Evolutionary conservation across 2,329 filamentous ascomycete genomes (phyloP).

Genomic region (Ophiocordyceps camponoti-rufipedis): DNA sequence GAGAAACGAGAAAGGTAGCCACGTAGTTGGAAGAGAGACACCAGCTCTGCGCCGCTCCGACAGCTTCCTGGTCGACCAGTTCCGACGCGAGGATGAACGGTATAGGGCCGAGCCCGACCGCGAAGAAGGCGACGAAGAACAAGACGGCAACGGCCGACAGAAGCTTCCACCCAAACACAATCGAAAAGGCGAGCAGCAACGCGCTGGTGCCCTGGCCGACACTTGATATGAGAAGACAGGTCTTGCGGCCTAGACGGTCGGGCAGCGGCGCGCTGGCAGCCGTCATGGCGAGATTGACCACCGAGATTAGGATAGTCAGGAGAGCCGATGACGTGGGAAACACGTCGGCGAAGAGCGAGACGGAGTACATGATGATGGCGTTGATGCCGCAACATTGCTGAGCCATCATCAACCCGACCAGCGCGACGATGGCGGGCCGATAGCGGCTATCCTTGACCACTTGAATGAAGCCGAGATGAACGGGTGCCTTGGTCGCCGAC

Average conservation of each 20-base stretch:
- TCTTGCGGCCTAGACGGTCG: constrained; percentile 76
- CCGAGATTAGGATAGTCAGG: constrained; percentile 73
- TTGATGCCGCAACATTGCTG: constrained; percentile 93
- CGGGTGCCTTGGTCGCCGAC: constrained; percentile 4
- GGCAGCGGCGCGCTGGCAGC: constrained; percentile 65
- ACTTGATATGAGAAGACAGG: constrained; percentile 67
- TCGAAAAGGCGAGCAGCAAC: constrained; percentile 61
- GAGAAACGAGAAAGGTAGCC: constrained; percentile 79
- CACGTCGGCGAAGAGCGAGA: constrained; percentile 66
- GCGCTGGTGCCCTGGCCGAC: constrained; percentile 69
- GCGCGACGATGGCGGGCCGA: constrained; percentile 59
- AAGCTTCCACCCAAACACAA: constrained; percentile 51
- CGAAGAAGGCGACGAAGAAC: constrained; percentile 77
- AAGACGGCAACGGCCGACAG: constrained; percentile 69
- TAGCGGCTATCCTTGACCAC: constrained; percentile 51
- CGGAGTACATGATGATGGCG: constrained; percentile 96
- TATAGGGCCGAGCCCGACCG: constrained; percentile 77
- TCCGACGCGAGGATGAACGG: constrained; percentile 90
- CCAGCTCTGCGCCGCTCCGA: constrained; percentile 82
- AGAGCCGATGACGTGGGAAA: constrained; percentile 67
- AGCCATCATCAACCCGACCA: constrained; percentile 78
- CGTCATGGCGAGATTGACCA: constrained; percentile 73
- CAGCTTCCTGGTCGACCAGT: constrained; percentile 75
- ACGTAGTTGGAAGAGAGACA: constrained; percentile 75
- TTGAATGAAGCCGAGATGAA: constrained; percentile 40